Base-by-base conservation (phyloP, 2,329 filamentous ascomycete genomes). In the Xylariaceae sp. region DNA sequence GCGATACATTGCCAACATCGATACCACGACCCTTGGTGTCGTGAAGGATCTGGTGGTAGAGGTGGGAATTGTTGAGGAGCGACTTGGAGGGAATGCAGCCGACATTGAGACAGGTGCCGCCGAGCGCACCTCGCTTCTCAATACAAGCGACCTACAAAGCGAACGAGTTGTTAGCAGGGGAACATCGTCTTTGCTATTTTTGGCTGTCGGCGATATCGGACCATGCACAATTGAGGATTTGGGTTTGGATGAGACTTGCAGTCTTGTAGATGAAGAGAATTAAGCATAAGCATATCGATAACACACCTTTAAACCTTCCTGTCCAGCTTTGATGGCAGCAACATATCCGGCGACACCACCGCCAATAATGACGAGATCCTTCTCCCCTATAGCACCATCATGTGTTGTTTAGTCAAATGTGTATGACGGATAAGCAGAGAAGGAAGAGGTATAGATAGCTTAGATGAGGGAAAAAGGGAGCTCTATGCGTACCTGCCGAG, bases 21-120 rank as follows among this genome's bases (percentile, higher is more conserved):
- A 99, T 99, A 72, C 94, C 94, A 72, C 94, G 90, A 76, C 88
- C 85, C 79, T 96, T 96, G 64, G 91, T 92, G 79, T 99, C 94
- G 79, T 99, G 92, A 59, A 95, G 84, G 70, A 96, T 88, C 76
- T 91, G 88, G 80, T 97, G 92, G 81, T 97, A 97, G 58, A 97
- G 83, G 74, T 96, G 91, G 67, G 94, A 96, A 82, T 97, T 97
- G 86, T 97, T 99, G 74, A 99, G 89, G 65, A 99, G 89, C 60
- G 94, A 96, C 78, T 99, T 99, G 63, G 94, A 99, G 64, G 94
- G 94, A 72, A 99, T 99, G 78, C 94, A 99, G 77, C 94, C 94
- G 70, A 99, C 94, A 74, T 99, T 99, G 69, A 99, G 79, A 80
- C 94, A 99, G 69, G 94, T 99, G 72, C 94, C 94, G 69, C 94